Percentiles rank a stretch among this genome's conserved stretches.
phyloP scores from a whole-genome alignment of 805 yeast genomes.

The Scheffersomyces ergatensis region DNA sequence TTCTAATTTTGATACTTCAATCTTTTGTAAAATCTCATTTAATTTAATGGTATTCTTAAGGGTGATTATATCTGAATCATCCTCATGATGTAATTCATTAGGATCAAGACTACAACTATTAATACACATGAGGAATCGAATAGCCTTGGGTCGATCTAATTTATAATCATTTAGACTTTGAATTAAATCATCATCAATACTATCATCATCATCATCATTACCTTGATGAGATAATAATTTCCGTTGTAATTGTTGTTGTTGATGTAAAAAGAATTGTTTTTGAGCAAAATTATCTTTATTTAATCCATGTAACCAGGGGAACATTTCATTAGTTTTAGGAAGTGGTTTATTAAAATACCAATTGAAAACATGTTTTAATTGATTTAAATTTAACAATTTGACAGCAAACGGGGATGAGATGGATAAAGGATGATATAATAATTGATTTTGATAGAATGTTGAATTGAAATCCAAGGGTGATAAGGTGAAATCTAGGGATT shows the following conservation, averaged over 20 bases:
- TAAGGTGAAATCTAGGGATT: too few species aligned
- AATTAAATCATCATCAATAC: conserved; percentile 4
- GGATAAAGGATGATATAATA: background rate
- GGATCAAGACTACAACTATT: conserved; percentile 8
- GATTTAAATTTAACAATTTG: conserved; percentile 12
- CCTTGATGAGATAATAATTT: background rate
- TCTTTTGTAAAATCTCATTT: conserved; percentile 50
- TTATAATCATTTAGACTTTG: conserved; percentile 7
- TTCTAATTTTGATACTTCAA: conserved; percentile 41
- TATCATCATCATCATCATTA: background rate
- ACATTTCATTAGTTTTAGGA: conserved; percentile 68
- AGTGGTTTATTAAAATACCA: conserved; percentile 39
- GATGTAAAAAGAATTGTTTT: conserved; percentile 40
- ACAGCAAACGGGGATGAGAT: conserved; percentile 7
- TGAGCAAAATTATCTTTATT: conserved; percentile 57
- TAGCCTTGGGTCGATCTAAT: conserved; percentile 20
- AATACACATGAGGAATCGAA: conserved; percentile 41
- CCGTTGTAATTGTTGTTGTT: conserved; percentile 17
- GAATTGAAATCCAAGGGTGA: conserved; percentile 18
- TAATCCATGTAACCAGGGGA: conserved; percentile 91
- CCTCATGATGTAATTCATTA: conserved; percentile 6
- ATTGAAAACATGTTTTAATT: conserved; percentile 19
- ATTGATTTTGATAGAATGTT: conserved; percentile 9
- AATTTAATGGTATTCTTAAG: conserved; percentile 56
- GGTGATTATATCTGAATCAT: conserved; percentile 1